Base-by-base conservation (phyloP, 2,329 filamentous ascomycete species). In the Aspergillus costaricaensis region DNA sequence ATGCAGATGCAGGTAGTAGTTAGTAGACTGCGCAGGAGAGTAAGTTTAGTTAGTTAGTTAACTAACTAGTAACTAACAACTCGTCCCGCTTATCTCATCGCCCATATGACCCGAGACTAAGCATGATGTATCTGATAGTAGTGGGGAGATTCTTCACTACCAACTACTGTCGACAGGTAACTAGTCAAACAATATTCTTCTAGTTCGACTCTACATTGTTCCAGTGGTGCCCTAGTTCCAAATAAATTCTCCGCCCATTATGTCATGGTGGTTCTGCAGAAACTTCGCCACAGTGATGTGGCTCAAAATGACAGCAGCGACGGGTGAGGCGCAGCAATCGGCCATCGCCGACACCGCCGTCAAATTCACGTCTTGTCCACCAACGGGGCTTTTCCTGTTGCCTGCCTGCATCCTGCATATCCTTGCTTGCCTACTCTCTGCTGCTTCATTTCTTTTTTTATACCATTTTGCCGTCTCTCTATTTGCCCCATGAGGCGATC, bases 271-370 rank as follows among this genome's bases (percentile, higher is more conserved):
- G 52, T 23, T 36, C 56, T 61, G 56, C 59, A 61, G 62, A 63
- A 63, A 63, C 59, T 59, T 51, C 55, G 58, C 61, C 61, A 60
- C 55, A 57, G 38, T 39, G 21, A 32, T 57, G 61, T 63, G 61
- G 61, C 61, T 63, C 25, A 52, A 55, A 15, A 9, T 53, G 56
- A 53, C 56, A 58, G 56, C 30, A 21, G 41, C 50, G 27, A 30
- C 27, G 43, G 43, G 48, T 41, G 61, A 59, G 61, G 61, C 61
- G 61, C 58, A 61, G 61, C 55, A 55, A 41, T 52, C 60, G 56
- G 60, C 36, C 53, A 63, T 60, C 58, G 47, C 61, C 58, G 60
- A 62, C 38, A 32, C 48, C 39, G 43, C 50, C 14, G 49, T 55
- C 43, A 25, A 10, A 10, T 0, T 19, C 8, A n/a, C 25, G 41